phyloP scores from a whole-genome alignment of 2,329 filamentous ascomycete species.

The Westerdykella ornata region DNA sequence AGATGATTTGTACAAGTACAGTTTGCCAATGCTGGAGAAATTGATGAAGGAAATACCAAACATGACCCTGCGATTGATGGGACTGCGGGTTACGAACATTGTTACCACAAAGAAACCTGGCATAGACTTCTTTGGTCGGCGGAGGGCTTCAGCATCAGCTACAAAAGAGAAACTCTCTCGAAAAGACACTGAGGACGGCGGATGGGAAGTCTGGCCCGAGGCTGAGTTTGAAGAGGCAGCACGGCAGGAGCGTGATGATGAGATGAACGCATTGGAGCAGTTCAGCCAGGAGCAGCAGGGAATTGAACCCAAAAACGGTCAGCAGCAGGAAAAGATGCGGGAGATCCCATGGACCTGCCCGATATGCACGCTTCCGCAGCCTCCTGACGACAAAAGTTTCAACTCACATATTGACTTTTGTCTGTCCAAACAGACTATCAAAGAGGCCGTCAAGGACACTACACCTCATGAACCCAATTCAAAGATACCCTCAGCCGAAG shows the following conservation, averaged over 20 bases:
- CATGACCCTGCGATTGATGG: conserved; percentile 78
- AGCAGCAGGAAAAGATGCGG: conserved; percentile 10
- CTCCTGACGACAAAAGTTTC: conserved; percentile 67
- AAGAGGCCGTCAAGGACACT: conserved; percentile 62
- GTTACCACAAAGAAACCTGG: conserved; percentile 71
- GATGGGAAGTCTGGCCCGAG: conserved; percentile 65
- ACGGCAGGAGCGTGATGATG: conserved; percentile 53
- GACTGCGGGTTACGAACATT: conserved; percentile 78
- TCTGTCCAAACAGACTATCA: conserved; percentile 77
- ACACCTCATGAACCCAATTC: conserved; percentile 8
- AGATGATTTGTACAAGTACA: conserved; percentile 75
- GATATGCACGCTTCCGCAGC: conserved; percentile 72
- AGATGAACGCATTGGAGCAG: conserved; percentile 55
- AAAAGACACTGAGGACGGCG: conserved; percentile 40
- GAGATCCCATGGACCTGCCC: conserved; percentile 72
- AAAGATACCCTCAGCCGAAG: conserved; percentile 7
- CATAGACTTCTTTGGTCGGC: conserved; percentile 69
- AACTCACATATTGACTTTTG: conserved; percentile 93
- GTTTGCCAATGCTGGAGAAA: conserved; percentile 76
- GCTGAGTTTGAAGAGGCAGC: conserved; percentile 59
- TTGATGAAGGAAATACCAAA: conserved; percentile 75
- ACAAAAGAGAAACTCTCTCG: conserved; percentile 16
- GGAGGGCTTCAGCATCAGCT: conserved; percentile 12
- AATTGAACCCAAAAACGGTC: conserved; percentile 22
- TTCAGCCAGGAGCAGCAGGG: conserved; percentile 53